These are phyloP conservation scores for Aspergillus floridensis DNA, from an alignment of 2,329 filamentous ascomycete genomes.

Conservation along the genomic window DNA sequence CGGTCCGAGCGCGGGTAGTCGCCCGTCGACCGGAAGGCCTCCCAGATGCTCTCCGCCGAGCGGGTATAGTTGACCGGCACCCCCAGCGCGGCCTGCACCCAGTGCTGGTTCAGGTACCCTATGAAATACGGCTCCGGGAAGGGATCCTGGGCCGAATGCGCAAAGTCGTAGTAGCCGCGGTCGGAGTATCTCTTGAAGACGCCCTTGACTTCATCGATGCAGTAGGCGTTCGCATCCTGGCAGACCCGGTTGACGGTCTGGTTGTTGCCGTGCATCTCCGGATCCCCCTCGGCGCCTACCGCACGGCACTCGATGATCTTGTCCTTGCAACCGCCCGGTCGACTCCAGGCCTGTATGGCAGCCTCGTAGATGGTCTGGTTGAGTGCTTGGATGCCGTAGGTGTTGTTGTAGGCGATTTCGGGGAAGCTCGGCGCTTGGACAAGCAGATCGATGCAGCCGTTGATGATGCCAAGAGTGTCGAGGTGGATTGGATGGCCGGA, in stretches of 20 bases:
- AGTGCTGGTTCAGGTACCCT: conserved; percentile 57
- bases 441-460: conserved; percentile 54
- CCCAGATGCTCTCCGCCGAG: conserved; percentile 43
- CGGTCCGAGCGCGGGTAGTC: conserved; percentile 50
- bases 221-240: conserved; percentile 45
- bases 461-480: conserved; percentile 57
- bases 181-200: conserved; percentile 44
- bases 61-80: conserved; percentile 59
- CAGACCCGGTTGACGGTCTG: conserved; percentile 48
- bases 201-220: conserved; percentile 45
- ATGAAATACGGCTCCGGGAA: conserved; percentile 54
- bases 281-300: conserved; percentile 49
- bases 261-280: conserved; percentile 48
- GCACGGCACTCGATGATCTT: conserved; percentile 52
- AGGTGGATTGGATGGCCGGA: conserved; percentile 40
- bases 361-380: conserved; percentile 48
- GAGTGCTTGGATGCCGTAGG: conserved; percentile 55
- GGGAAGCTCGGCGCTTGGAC: conserved; percentile 51
- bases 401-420: conserved; percentile 57
- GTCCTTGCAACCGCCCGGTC: conserved; percentile 53
- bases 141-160: conserved; percentile 50
- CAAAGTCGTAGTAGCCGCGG: conserved; percentile 59
- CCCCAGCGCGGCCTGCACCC: conserved; percentile 58
- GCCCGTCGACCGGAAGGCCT: conserved; percentile 48
- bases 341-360: conserved; percentile 46